A percentile compares a stretch with the other conserved stretches of the same genome.
phyloP scores from a whole-genome alignment of 306 rosid genomes.

The Ormosia semicastrata region DNA sequence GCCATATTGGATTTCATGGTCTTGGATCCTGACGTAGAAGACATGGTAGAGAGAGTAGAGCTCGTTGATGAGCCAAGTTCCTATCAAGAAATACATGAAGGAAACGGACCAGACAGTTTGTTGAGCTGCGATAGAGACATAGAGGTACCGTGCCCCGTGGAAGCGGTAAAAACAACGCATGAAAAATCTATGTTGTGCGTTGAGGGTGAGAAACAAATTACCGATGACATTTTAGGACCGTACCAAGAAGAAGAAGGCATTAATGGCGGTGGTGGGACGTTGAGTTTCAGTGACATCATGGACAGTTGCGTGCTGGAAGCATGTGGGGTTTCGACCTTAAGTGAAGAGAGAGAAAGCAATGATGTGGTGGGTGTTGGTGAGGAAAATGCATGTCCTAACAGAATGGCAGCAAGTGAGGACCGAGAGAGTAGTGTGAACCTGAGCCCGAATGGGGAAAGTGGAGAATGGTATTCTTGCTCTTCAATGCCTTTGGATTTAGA shows the following conservation, averaged over 20 bases:
- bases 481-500: neutral
- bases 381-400: neutral
- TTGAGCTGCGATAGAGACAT: neutral
- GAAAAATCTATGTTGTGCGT: neutral
- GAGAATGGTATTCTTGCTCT: conserved; percentile 26
- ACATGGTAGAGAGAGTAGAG: neutral
- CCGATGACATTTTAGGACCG: neutral
- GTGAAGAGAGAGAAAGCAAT: conserved; percentile 38
- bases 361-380: neutral
- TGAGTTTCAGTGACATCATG: conserved; percentile 24
- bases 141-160: neutral
- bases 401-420: conserved; percentile 3
- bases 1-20: neutral
- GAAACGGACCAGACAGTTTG: neutral
- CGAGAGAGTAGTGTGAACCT: neutral
- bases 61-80: neutral
- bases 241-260: conserved; percentile 1
- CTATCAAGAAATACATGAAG: neutral
- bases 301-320: conserved; percentile 27
- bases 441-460: conserved; percentile 9
- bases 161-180: neutral
- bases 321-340: conserved; percentile 35
- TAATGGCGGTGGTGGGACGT: conserved; percentile 33
- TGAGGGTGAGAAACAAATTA: neutral
- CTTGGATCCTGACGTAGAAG: neutral